Base-by-base conservation (phyloP, 257 asterid species). In the Petunia axillaris region DNA sequence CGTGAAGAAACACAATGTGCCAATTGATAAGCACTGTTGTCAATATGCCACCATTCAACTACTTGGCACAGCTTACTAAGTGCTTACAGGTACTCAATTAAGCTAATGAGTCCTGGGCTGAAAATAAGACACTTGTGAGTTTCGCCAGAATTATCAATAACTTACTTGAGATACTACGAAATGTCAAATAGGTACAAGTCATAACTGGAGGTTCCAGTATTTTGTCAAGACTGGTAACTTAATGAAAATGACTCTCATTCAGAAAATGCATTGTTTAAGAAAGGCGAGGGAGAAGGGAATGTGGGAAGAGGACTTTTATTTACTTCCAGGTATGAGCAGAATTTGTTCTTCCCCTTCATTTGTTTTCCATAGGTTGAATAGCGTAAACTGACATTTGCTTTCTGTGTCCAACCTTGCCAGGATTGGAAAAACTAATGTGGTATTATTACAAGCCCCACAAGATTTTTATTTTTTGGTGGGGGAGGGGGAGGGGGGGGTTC, bases 91-190 rank as follows among this genome's bases (percentile, higher is more conserved):
- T 43, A 43, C 75, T 43, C 39, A 7, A 43, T 67, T 7, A 67
- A 43, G 55, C 15, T 67, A 67, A 67, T 41, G 75, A 15, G 75
- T 54, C 75, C 41, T 67, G 43, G 75, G 36, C 43, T 11, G 3
- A 35, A 52, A 67, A n/a, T 67, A 67, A n/a, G 75, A 54, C 75
- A 67, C 8, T 67, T 6, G 2, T 63, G 37, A 67, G 55, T 8
- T n/a, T 67, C 75, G 15, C 75, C n/a, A 43, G 39, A 43, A 15
- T 43, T 43, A n/a, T 11, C 75, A 15, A 67, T 67, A 67, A 43
- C 25, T 64, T 40, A 38, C 37, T 67, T 67, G 55, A 67, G 75
- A 53, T 67, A 67, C 15, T 67, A 67, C 50, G 41, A 43, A 43
- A n/a, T 67, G 44, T 67, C n/a, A 43, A 67, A 67, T 43, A 41